phyloP scores from a whole-genome alignment of 2,329 filamentous ascomycete species.

The Botrytis tulipae region DNA sequence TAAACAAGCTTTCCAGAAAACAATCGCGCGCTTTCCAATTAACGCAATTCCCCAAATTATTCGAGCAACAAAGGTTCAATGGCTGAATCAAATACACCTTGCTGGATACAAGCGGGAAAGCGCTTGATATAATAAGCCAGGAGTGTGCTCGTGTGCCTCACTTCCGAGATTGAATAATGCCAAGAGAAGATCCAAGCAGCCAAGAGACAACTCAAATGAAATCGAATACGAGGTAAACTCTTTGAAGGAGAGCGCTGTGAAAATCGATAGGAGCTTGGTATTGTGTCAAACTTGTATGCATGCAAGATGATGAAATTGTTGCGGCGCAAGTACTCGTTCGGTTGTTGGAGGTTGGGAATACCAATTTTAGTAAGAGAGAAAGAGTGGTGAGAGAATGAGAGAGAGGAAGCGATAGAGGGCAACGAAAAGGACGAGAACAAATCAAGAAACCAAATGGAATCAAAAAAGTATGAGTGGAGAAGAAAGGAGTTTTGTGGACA shows the following conservation, averaged over 20 bases:
- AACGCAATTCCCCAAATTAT: neutral
- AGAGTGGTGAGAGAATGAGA: neutral
- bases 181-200: slow-evolving; percentile 11
- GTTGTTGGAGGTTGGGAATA: neutral
- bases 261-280: neutral
- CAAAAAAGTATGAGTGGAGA: neutral
- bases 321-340: neutral
- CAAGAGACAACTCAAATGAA: slow-evolving; percentile 19
- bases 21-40: neutral
- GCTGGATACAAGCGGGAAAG: neutral
- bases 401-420: neutral
- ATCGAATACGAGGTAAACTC: neutral
- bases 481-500: slow-evolving; percentile 8
- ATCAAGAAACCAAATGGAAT: neutral
- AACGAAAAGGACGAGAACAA: neutral
- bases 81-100: neutral
- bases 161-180: slow-evolving; percentile 16
- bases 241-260: neutral
- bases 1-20: neutral
- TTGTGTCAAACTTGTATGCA: neutral
- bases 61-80: neutral
- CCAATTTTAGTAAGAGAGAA: neutral
- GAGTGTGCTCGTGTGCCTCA: slow-evolving; percentile 15
- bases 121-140: neutral
- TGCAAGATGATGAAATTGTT: neutral